These are phyloP conservation scores for Aspergillus pseudonomiae DNA, from an alignment of 2,329 filamentous ascomycete genomes.

Conservation along the genomic window DNA sequence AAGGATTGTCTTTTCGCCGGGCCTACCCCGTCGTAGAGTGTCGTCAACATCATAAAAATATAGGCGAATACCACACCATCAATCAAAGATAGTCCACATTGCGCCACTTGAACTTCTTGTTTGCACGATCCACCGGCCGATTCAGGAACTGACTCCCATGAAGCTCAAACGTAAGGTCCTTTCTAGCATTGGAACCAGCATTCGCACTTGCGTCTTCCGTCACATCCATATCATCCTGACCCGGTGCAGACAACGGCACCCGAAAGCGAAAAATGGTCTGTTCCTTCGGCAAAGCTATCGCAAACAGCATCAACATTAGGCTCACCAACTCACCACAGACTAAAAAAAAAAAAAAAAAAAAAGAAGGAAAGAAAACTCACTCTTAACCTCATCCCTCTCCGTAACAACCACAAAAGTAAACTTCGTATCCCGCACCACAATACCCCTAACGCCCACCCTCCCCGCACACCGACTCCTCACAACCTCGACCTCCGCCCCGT, in stretches of 20 bases:
- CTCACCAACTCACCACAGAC: background rate
- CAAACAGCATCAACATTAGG: background rate
- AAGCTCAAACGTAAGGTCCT: constrained; percentile 75
- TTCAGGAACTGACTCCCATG: constrained; percentile 85
- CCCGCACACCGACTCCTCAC: constrained; percentile 79
- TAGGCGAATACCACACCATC: background rate
- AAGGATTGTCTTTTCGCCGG: background rate
- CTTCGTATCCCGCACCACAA: constrained; percentile 85
- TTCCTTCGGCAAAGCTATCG: constrained; percentile 77
- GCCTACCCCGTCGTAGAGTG: background rate
- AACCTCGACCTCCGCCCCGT: constrained; percentile 82
- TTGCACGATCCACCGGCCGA: constrained; percentile 80
- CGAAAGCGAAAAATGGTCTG: constrained; percentile 81
- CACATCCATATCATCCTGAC: constrained; percentile 24
- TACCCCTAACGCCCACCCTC: constrained; percentile 80
- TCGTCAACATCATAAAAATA: background rate
- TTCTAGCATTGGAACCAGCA: constrained; percentile 18
- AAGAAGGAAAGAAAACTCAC: constrained; percentile 45
- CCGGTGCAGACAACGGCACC: constrained; percentile 55
- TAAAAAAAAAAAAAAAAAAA: background rate
- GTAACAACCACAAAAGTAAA: constrained; percentile 87
- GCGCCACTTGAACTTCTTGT: constrained; percentile 88
- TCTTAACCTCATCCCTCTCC: constrained; percentile 68
- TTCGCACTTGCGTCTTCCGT: constrained; percentile 18
- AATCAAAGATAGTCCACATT: constrained; percentile 73